phyloP scores from a whole-genome alignment of 179 eudicot species.

The Silene coronaria region DNA sequence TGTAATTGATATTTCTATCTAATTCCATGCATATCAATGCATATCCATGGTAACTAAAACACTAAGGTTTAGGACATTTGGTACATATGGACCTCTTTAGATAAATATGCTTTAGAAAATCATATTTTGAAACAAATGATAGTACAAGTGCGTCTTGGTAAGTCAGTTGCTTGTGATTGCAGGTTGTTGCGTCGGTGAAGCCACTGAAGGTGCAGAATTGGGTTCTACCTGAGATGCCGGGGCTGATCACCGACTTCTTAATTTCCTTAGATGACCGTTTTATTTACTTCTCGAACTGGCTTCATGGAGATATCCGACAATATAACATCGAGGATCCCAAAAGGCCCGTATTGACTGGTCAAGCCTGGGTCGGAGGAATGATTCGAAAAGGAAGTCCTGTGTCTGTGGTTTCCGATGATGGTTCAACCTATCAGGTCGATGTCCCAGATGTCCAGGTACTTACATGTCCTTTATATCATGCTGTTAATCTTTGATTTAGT shows the following conservation, averaged over 20 bases:
- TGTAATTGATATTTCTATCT: too few species aligned
- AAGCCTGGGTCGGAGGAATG: conserved; percentile 79
- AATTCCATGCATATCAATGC: background rate
- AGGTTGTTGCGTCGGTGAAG: conserved; percentile 67
- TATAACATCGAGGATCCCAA: conserved; percentile 85
- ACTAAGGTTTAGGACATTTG: too few species aligned
- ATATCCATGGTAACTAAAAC: background rate
- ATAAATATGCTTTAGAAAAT: background rate
- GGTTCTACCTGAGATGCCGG: conserved; percentile 97
- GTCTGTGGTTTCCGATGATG: conserved; percentile 69
- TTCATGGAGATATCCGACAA: conserved; percentile 93
- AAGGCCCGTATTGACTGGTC: conserved; percentile 67
- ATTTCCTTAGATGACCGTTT: conserved; percentile 86
- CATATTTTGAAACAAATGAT: background rate
- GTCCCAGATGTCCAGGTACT: conserved; percentile 71
- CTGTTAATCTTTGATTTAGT: background rate
- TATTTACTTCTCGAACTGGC: conserved; percentile 89
- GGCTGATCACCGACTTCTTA: conserved; percentile 88
- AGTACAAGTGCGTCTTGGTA: background rate
- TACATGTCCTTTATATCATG: background rate
- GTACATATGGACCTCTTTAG: background rate
- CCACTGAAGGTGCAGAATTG: conserved; percentile 85
- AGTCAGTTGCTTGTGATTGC: conserved; percentile 4
- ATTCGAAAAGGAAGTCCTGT: conserved; percentile 73
- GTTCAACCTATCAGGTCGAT: conserved; percentile 73